Base-by-base conservation (phyloP, 139 green algal species). In the Deuterostichococcus epilithicus region DNA sequence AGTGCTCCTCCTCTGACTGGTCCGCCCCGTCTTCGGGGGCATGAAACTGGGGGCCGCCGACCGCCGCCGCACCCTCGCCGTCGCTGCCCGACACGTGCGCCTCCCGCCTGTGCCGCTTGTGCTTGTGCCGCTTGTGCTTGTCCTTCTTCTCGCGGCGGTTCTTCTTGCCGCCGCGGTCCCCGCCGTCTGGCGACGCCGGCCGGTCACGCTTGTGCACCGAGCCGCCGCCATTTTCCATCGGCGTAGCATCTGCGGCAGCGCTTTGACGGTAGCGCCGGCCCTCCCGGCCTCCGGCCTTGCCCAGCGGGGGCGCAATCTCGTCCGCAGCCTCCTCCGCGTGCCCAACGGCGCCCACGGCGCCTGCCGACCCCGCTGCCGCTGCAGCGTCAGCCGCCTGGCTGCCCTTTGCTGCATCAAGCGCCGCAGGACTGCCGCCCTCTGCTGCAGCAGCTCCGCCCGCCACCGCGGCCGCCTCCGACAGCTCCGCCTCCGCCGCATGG, bases 1-100 rank as follows among this genome's bases (percentile, higher is more conserved):
- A 90, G 77, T 85, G 88, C 58, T 90, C 88, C 58, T 66, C 78
- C n/a, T 88, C 85, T 6, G 45, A 77, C 75, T 93, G 89, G 73
- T 85, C 91, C 73, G 85, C 87, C 20, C 75, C 67, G 37, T 83
- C 70, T 73, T 88, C 84, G 0, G 84, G 90, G 3, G 38, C 75
- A 28, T 79, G 76, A 42, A 44, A 8, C 39, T 37, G 32, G 10
- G 72, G 82, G 35, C 60, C 25, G 35, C 22, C 73, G 18, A 35
- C 42, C 44, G 23, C 8, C 20, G 4, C 52, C 71, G 22, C 32
- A 44, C 33, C n/a, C 22, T 26, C 59, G n/a, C 25, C 69, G 0
- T 6, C 66, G 38, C 18, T 73, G 36, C 70, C 71, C 68, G 68
- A 45, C 26, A 28, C 25, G 15, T 8, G 26, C 66, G 28, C 39